Base-by-base conservation (phyloP, 495 filamentous ascomycete genomes). In the Halenospora varia region DNA sequence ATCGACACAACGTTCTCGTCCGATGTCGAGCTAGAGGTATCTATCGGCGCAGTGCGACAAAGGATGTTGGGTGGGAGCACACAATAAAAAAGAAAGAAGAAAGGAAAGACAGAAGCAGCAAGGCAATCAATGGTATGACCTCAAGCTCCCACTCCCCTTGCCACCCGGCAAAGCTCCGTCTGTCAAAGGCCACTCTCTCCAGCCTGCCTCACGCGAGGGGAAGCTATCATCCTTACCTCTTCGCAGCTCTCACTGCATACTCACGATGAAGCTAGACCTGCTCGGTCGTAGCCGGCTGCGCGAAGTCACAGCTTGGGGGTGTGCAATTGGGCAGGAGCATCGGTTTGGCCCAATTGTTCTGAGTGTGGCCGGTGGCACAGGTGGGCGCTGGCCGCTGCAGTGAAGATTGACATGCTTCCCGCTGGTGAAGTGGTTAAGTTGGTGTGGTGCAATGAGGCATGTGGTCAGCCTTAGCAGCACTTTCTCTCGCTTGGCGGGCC, bases 231-330 rank as follows among this genome's bases (percentile, higher is more conserved):
- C 51, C 51, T 45, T 52, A 20, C 49, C 26, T 20, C 13, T 35
- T 35, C 29, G 29, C 29, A 35, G 13, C 4, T 4, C 29, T 35
- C 29, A 35, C 29, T 35, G 29, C 29, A 35, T 4, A 4, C 15
- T 11, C 13, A 18, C 39, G 51, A 44, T 50, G 35, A 19, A 59
- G 47, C 56, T 40, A 47, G 13, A 25, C 55, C 29, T 17, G 29
- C 19, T 51, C 24, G 13, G 55, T 2, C 9, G 9, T 26, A 45
- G 55, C 17, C 42, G 9, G 24, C 56, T 53, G 56, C 56, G 53
- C 39, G 24, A 24, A 40, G 40, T 53, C 56, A 59, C 56, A 26
- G 40, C 39, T 35, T 6, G 13, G 15, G 6, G 4, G 9, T 1
- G 8, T n/a, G 20, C 39, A 26, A 53, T 53, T 59, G 48, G 56